A percentile compares a stretch with the other conserved stretches of the same genome.
phyloP scores from a whole-genome alignment of 345 rosid genomes.

The Pistacia vera region DNA sequence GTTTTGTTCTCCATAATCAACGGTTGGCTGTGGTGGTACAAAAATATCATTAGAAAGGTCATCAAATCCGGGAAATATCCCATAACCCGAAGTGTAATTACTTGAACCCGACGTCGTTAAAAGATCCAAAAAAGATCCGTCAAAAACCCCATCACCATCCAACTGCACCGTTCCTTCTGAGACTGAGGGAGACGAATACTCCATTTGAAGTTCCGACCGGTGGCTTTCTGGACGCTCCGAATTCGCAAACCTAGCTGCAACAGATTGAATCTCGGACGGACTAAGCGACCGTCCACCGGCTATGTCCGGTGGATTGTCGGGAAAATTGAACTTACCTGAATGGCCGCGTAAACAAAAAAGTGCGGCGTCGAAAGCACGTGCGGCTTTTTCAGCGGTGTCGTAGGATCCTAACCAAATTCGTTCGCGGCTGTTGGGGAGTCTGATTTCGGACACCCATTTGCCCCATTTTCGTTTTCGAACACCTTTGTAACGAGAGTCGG shows the following conservation, averaged over 20 bases:
- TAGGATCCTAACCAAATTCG: slow-evolving; percentile 70
- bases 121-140: slow-evolving; percentile 37
- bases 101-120: slow-evolving; percentile 26
- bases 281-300: slow-evolving; percentile 47
- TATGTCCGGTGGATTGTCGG: slow-evolving; percentile 65
- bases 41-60: slow-evolving; percentile 43
- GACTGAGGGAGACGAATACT: slow-evolving; percentile 44
- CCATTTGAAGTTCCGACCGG: slow-evolving; percentile 22
- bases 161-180: slow-evolving; percentile 20
- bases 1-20: slow-evolving; percentile 33
- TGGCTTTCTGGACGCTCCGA: slow-evolving; percentile 20
- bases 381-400: slow-evolving; percentile 77
- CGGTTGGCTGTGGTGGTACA: slow-evolving; percentile 19
- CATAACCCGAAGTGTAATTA: slow-evolving; percentile 42
- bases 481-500: slow-evolving; percentile 43
- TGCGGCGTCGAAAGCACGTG: slow-evolving; percentile 88
- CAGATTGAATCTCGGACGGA: slow-evolving; percentile 56
- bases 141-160: slow-evolving; percentile 28
- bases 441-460: slow-evolving; percentile 63
- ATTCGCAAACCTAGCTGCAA: slow-evolving; percentile 61
- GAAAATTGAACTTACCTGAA: slow-evolving; percentile 65
- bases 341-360: slow-evolving; percentile 73
- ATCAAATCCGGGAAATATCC: slow-evolving; percentile 53
- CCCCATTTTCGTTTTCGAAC: slow-evolving; percentile 75
- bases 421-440: slow-evolving; percentile 60